Evolutionary conservation across 2,329 filamentous ascomycete genomes (phyloP).

Genomic region (Pseudogymnoascus sp.): DNA sequence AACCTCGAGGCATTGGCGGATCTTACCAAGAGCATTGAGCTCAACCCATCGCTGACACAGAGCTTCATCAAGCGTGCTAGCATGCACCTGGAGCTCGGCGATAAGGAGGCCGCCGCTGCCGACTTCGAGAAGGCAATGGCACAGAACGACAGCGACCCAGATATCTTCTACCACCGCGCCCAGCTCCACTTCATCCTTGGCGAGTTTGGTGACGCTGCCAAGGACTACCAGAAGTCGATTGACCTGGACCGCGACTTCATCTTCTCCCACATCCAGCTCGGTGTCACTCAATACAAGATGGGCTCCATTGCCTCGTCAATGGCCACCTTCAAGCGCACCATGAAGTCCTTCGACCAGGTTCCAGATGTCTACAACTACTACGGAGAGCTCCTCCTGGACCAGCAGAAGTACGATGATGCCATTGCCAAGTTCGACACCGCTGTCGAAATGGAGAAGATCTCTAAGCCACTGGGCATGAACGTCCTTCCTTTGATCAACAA

Average conservation of each 20-base stretch:
- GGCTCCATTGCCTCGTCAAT: constrained; percentile 95
- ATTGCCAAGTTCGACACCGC: constrained; percentile 97
- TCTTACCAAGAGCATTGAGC: constrained; percentile 85
- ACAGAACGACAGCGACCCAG: constrained; percentile 82
- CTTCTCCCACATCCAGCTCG: constrained; percentile 98
- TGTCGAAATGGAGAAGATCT: constrained; percentile 96
- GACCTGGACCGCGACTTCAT: constrained; percentile 94
- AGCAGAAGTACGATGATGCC: constrained; percentile 89
- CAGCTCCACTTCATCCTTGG: constrained; percentile 97
- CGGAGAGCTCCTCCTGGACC: constrained; percentile 90
- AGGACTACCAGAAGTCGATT: constrained; percentile 99
- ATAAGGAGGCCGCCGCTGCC: constrained; percentile 75
- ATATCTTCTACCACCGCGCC: constrained; percentile 98
- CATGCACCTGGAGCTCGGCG: constrained; percentile 90
- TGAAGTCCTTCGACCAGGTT: constrained; percentile 96
- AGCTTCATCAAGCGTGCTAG: constrained; percentile 98
- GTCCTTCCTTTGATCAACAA: constrained; percentile 98
- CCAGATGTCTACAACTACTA: constrained; percentile 99
- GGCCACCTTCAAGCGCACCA: constrained; percentile 93
- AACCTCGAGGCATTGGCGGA: constrained; percentile 75
- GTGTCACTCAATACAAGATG: constrained; percentile 99
- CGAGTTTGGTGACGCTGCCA: constrained; percentile 86
- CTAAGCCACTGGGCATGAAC: constrained; percentile 92
- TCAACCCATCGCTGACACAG: constrained; percentile 82
- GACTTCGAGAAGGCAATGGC: constrained; percentile 82